These are phyloP conservation scores for Candida endomychidarum DNA, from an alignment of 805 yeast species.

Conservation along the genomic window DNA sequence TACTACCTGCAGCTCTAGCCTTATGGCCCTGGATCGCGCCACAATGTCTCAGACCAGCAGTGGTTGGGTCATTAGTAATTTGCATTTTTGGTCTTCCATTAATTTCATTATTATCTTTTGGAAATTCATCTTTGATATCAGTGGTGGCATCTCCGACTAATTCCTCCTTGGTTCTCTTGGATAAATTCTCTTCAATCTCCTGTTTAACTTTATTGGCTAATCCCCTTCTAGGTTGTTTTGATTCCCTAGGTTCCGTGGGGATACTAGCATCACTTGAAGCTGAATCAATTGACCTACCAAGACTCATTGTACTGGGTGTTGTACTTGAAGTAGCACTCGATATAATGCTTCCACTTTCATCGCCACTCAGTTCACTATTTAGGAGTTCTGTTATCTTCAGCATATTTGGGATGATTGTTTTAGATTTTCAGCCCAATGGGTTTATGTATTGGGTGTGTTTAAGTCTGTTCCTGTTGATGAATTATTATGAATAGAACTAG, in stretches of 20 bases:
- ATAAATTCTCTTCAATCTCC: slow-evolving; percentile 10
- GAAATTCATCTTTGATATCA: not conserved
- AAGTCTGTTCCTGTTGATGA: not conserved
- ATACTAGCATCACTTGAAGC: slow-evolving; percentile 3
- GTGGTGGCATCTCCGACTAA: not conserved
- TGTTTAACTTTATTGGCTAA: slow-evolving; percentile 12
- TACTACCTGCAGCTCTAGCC: no score
- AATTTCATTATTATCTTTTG: not conserved
- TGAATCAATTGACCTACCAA: slow-evolving; percentile 1
- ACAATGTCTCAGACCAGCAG: no score
- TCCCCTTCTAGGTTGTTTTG: slow-evolving; percentile 10
- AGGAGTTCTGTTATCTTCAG: slow-evolving; percentile 9
- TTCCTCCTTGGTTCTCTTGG: slow-evolving; percentile 1
- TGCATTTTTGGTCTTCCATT: not conserved
- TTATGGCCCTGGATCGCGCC: not conserved
- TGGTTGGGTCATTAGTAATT: not conserved
- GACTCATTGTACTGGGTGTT: slow-evolving; percentile 4
- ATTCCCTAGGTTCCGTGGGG: slow-evolving; percentile 2
- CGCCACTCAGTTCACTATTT: slow-evolving; percentile 11
- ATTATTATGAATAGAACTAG: no score
- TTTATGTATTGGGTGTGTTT: no score
- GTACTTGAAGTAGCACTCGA: slow-evolving; percentile 3
- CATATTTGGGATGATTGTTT: no score
- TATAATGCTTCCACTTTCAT: slow-evolving; percentile 3
- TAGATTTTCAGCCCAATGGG: no score